Evolutionary conservation across 257 asterid genomes (phyloP).

Genomic region (Capsicum chinense): DNA sequence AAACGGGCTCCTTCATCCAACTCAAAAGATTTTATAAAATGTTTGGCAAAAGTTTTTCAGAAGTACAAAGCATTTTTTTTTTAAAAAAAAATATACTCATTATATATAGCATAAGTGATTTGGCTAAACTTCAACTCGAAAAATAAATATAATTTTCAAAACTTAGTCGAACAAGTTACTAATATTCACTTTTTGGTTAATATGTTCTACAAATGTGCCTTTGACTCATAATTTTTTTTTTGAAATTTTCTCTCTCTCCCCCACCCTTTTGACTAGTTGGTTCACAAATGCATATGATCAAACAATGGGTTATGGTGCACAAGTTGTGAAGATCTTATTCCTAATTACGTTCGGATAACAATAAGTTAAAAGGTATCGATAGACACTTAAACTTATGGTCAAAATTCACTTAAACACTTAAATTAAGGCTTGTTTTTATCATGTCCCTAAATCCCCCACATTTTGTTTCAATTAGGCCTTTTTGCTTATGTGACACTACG

Average conservation of each 20-base stretch:
- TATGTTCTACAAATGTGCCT: not conserved
- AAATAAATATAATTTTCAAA: too few species aligned
- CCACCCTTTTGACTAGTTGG: not conserved
- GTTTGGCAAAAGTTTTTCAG: too few species aligned
- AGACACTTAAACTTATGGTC: too few species aligned
- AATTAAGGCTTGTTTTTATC: too few species aligned
- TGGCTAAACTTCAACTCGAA: too few species aligned
- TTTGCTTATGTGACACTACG: too few species aligned
- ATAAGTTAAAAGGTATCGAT: too few species aligned
- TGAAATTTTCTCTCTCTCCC: not conserved
- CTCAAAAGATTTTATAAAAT: not conserved
- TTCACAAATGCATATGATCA: not conserved
- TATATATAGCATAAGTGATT: too few species aligned
- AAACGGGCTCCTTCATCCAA: not conserved
- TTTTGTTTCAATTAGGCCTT: too few species aligned
- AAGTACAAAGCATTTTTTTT: not conserved
- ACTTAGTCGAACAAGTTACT: not conserved
- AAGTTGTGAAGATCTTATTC: not conserved
- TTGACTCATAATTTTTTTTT: not conserved
- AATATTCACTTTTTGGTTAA: slow-evolving; percentile 2
- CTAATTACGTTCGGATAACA: not conserved
- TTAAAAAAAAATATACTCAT: too few species aligned
- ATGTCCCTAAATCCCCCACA: too few species aligned
- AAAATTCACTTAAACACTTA: too few species aligned
- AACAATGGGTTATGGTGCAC: not conserved